These are phyloP conservation scores for Eimeria sp. DNA, from an alignment of 169 alveolate genomes.

Conservation along the genomic window DNA sequence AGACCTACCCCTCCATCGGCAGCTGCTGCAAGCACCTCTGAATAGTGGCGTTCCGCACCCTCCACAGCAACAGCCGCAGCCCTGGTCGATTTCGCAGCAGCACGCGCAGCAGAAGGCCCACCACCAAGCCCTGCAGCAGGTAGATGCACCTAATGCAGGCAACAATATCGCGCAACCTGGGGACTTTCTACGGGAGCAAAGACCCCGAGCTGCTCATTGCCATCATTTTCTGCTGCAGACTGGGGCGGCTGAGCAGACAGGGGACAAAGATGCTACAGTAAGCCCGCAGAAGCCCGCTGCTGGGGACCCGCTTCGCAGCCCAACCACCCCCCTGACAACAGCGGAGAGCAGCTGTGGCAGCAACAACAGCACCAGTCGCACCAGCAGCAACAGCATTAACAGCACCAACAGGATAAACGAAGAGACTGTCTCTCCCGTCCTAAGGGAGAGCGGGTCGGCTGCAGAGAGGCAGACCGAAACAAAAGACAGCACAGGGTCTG, in stretches of 20 bases:
- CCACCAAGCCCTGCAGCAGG: not conserved
- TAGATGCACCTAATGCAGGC: not conserved
- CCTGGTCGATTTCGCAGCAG: not conserved
- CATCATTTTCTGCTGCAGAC: not conserved
- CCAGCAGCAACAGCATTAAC: not conserved
- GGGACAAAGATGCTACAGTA: not conserved
- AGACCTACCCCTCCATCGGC: not conserved
- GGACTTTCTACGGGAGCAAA: not conserved
- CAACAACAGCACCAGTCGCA: not conserved
- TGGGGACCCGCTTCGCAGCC: not conserved
- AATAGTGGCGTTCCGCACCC: not conserved
- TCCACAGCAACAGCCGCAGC: not conserved
- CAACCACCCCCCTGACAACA: conserved; percentile 1
- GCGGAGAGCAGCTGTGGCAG: conserved; percentile 3
- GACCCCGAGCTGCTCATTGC: not conserved
- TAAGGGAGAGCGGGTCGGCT: not conserved
- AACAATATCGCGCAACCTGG: not conserved
- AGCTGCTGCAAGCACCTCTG: not conserved
- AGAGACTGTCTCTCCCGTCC: not conserved
- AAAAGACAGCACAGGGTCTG: not conserved
- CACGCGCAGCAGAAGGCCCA: not conserved
- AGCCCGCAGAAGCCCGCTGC: not conserved
- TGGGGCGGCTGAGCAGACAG: not conserved
- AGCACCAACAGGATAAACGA: not conserved
- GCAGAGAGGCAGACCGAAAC: not conserved